Base-by-base conservation (phyloP, 306 rosid genomes). In the Crotalaria pallida region DNA sequence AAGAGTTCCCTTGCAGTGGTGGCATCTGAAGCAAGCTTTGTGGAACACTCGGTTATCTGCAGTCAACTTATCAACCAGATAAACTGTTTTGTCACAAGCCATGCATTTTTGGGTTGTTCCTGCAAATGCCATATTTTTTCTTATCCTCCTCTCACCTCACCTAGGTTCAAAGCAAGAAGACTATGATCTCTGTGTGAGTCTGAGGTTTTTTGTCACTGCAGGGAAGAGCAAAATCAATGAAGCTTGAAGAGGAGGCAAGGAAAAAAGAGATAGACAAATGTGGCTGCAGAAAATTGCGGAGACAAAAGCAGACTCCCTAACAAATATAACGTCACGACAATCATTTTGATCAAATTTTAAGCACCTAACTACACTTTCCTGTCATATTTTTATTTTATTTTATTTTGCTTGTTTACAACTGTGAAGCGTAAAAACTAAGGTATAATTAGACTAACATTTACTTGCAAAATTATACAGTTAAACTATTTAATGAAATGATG, bases 41-140 rank as follows among this genome's bases (percentile, higher is more conserved):
- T 94, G 99, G 81, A 78, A 94, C 57, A 94, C 76, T 40, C 99
- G 83, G 56, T 91, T 94, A 71, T 94, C 99, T 0, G 99, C 97
- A 26, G 99, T 94, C 41, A 94, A 69, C 86, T 91, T 90, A 69
- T 94, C 99, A 47, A 94, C 99, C 19, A 94, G 92, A 81, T 94
- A 94, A 13, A 94, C 99, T 1, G 97, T 94, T 80, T 91, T 94
- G 75, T 84, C 97, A 80, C 99, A 94, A 27, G 99, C 99, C 99
- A 94, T 94, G 76, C 99, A 94, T 53, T 94, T 94, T 88, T 94
- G 99, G 67, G 97, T 94, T 79, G 99, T 94, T 77, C 99, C 99
- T 78, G 97, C 96, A 85, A 94, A 94, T 68, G 99, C 99, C 99
- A 91, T 88, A 3, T 21, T 66, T 21, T 66, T 72, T 29, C 51